Evolutionary conservation across 139 green algal genomes (phyloP), one percentile per base, ranked within the genome.

Genomic region (Auxenochlorella pyrenoidosa): DNA sequence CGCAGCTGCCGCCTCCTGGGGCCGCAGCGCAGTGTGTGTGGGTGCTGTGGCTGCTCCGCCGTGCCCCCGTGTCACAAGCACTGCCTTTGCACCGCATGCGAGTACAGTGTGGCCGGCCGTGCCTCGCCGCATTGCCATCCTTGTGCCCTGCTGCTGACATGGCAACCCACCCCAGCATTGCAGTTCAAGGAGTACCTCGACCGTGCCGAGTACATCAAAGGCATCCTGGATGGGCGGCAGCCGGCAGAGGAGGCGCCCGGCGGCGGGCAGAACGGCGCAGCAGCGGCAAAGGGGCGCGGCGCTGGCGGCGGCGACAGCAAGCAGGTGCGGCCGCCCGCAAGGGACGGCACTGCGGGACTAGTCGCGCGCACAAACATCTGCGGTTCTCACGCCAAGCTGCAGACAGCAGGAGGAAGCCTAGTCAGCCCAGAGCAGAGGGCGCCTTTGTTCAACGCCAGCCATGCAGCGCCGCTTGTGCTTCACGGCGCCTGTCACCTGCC

Each of bases 191-290:
- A 99, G 75, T 99, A 99, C 85, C 85, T 99, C 43, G 79, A 91
- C 21, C 90, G 98, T 0, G 98, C 98, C 13, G 97, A 99, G 93
- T 95, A 98, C 91, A 90, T 99, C 34, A 97, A 98, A 76, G 88
- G 88, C 40, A 79, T 96, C 68, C 59, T 98, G 38, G 92, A 94
- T 66, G 93, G 87, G 16, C 81, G 86, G 72, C 89, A 90, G 79
- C 86, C 82, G 81, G 86, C 72, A 26, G 59, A 77, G 65, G 82
- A 86, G 51, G 58, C 85, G 34, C 58, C 47, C 24, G 87, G 82
- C 24, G 87, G 82, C 44, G 82, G 84, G 51, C 83, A 30, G 28
- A 87, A 80, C 65, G 85, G 79, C 72, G 80, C 88, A 84, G 87
- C 82, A 82, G 71, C 83, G 26, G 44, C 68, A 41, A 81, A 82